phyloP scores from a whole-genome alignment of 768 basidiomycete genomes.

The Kwoniella dendrophila region DNA sequence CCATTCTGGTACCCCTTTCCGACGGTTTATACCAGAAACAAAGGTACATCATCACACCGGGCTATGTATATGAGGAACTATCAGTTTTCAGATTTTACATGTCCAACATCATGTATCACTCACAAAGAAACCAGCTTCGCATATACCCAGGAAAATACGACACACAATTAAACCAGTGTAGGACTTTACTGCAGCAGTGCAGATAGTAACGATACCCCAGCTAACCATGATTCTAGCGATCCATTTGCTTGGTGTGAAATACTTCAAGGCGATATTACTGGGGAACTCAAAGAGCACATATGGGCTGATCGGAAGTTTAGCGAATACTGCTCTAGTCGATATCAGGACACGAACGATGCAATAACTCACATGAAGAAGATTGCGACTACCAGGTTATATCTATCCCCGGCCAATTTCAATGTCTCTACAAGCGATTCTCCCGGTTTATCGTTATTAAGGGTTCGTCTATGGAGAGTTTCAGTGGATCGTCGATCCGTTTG shows the following conservation, averaged over 20 bases:
- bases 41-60: conserved; percentile 39
- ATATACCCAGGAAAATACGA: conserved; percentile 52
- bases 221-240: conserved; percentile 41
- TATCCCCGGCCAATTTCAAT: conserved; percentile 31
- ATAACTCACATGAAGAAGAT: conserved; percentile 41
- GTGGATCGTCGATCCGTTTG: not conserved
- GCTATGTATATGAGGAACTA: conserved; percentile 9
- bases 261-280: conserved; percentile 37
- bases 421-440: conserved; percentile 38
- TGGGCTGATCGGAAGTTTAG: conserved; percentile 24
- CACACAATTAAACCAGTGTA: conserved; percentile 50
- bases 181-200: conserved; percentile 41
- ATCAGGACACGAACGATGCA: not conserved
- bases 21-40: conserved; percentile 44
- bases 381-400: conserved; percentile 39
- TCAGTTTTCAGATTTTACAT: too few relatives aligned
- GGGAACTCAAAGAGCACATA: conserved; percentile 45
- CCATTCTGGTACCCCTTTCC: conserved; percentile 44
- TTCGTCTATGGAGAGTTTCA: conserved; percentile 16
- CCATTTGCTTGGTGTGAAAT: conserved; percentile 36
- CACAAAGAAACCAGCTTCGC: conserved; percentile 48
- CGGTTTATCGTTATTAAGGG: conserved; percentile 43
- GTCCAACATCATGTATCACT: conserved; percentile 8
- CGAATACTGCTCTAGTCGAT: too few relatives aligned
- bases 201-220: conserved; percentile 45